These are phyloP conservation scores for Phytophthora idaei DNA, from an alignment of 352 stramenopile genomes.

Conservation along the genomic window DNA sequence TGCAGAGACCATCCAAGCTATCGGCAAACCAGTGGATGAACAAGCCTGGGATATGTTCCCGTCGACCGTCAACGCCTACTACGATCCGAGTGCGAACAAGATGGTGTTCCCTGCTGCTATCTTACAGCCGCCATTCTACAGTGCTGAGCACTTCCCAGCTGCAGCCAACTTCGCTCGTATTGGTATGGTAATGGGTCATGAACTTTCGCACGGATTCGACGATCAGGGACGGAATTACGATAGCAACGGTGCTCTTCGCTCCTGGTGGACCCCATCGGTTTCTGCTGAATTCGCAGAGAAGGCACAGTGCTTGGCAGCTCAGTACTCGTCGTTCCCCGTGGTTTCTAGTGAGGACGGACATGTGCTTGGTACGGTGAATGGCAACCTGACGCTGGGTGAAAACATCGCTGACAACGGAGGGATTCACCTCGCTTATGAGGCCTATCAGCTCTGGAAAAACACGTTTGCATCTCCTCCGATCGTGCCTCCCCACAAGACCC, in stretches of 20 bases:
- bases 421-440: conserved; percentile 83
- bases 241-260: conserved; percentile 81
- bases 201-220: conserved; percentile 95
- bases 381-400: conserved; percentile 91
- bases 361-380: conserved; percentile 77
- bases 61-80: conserved; percentile 92
- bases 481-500: conserved; percentile 1
- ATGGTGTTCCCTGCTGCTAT: conserved; percentile 95
- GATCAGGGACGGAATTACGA: conserved; percentile 92
- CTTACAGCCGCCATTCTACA: conserved; percentile 85
- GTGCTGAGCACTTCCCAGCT: conserved; percentile 73
- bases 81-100: conserved; percentile 75
- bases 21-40: conserved; percentile 56
- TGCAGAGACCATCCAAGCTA: conserved; percentile 31
- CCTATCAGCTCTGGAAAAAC: conserved; percentile 70
- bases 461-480: conserved; percentile 17
- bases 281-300: conserved; percentile 55
- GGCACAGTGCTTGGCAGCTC: conserved; percentile 56
- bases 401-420: conserved; percentile 93
- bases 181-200: conserved; percentile 93
- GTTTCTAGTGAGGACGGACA: conserved; percentile 39
- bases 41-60: conserved; percentile 90
- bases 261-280: conserved; percentile 90
- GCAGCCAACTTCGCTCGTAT: conserved; percentile 94
- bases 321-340: conserved; percentile 69